Evolutionary conservation across 768 basidiomycete species (phyloP), one percentile per base, ranked within the genome.

Genomic region (Boletus vermiculosoides): DNA sequence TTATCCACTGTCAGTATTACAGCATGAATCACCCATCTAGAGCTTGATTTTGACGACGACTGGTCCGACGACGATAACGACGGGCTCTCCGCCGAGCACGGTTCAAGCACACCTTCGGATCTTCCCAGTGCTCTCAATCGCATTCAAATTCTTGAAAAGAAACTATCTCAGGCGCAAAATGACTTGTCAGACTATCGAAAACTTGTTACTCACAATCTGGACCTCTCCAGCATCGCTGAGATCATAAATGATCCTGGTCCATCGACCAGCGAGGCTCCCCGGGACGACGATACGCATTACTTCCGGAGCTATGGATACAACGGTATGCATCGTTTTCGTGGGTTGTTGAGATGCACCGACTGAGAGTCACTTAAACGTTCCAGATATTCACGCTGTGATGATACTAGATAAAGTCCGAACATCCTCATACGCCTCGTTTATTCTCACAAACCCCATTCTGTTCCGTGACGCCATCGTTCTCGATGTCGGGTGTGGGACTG

Each of bases 371-470:
- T 23, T 15, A 2, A 2, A 18, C 10, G 6, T 28, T 33, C 39
- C 46, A 94, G 93, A 97, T 62, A 95, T 97, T 49, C 96, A 98
- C 69, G 90, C 94, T 31, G 83, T 93, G 58, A 98, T 98, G 96
- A 90, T 98, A 55, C 89, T 92, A 66, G 96, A 98, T 69, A 88
- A 88, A 77, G 91, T 95, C 47, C 83, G 96, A 52, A 98, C 96
- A 2, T 86, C 94, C 23, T 87, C 93, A 1, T 98, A 98, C 70
- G 93, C 92, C 12, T 82, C 88, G 20, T 98, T 92, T 74, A 95
- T 98, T 70, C 77, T 95, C 28, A 84, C 82, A 7, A 94, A 88
- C 69, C 88, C 93, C 0, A 68, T 78, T 7, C 74, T 94, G 13
- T 97, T 98, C 78, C 82, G 83, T 54, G 90, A 87, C 60, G 90